Evolutionary conservation across 2,329 filamentous ascomycete genomes (phyloP).

Genomic region (Fusarium keratoplasticum): DNA sequence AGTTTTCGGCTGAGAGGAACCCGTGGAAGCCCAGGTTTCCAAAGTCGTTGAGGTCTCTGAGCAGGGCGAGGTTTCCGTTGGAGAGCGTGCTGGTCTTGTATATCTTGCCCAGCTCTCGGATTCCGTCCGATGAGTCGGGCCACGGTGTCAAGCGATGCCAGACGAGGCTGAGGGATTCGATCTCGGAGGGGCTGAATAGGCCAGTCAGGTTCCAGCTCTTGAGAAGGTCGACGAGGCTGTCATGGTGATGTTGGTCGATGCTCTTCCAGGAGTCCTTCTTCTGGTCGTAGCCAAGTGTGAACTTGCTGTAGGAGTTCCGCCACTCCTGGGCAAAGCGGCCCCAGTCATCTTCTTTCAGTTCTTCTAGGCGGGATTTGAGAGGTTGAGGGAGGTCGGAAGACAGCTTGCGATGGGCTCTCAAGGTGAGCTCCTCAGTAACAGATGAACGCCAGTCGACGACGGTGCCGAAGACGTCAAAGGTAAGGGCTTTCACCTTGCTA

Average conservation of each 20-base stretch:
- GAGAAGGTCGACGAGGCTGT: slow-evolving; percentile 71
- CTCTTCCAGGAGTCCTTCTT: slow-evolving; percentile 69
- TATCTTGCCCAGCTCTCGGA: slow-evolving; percentile 61
- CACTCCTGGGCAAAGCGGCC: slow-evolving; percentile 75
- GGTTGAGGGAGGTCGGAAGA: slow-evolving; percentile 61
- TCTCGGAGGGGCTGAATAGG: slow-evolving; percentile 72
- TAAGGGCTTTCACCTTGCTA: slow-evolving; percentile 65
- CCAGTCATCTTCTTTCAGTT: slow-evolving; percentile 70
- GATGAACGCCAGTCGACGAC: slow-evolving; percentile 82
- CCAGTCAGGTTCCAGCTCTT: slow-evolving; percentile 64
- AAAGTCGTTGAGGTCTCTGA: slow-evolving; percentile 71
- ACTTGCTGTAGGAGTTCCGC: slow-evolving; percentile 72
- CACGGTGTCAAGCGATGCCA: slow-evolving; percentile 82
- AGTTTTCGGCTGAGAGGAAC: slow-evolving; percentile 76
- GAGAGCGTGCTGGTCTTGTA: slow-evolving; percentile 75
- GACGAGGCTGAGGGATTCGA: slow-evolving; percentile 71
- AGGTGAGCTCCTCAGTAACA: slow-evolving; percentile 69
- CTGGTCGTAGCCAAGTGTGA: slow-evolving; percentile 66
- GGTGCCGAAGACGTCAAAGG: slow-evolving; percentile 85
- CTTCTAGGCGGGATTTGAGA: slow-evolving; percentile 60
- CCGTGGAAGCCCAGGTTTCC: slow-evolving; percentile 71
- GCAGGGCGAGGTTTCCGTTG: slow-evolving; percentile 78
- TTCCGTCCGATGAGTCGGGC: slow-evolving; percentile 69
- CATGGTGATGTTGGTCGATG: slow-evolving; percentile 77
- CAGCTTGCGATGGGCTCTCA: slow-evolving; percentile 60